phyloP scores from a whole-genome alignment of 345 rosid genomes.

The Arabis alpina region DNA sequence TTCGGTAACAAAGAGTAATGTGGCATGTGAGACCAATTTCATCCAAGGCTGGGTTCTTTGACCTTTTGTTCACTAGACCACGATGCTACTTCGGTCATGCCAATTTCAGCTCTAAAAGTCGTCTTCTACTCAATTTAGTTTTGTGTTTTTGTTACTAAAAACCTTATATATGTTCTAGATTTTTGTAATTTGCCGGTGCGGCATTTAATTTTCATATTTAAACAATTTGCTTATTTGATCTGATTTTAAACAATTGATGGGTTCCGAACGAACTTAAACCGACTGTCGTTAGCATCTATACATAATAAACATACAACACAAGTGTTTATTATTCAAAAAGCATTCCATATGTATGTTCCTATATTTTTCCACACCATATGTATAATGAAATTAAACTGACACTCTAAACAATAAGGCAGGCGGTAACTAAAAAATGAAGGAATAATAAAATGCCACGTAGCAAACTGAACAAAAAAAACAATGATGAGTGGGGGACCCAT shows the following conservation, averaged over 20 bases:
- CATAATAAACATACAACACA: too few species aligned
- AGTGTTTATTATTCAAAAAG: too few species aligned
- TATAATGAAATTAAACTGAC: neutral
- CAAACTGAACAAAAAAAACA: neutral
- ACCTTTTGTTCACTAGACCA: constrained; percentile 38
- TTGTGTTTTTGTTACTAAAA: neutral
- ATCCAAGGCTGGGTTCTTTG: constrained; percentile 81
- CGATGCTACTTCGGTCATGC: constrained; percentile 13
- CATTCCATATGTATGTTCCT: too few species aligned
- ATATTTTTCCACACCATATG: too few species aligned
- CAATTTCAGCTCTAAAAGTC: neutral
- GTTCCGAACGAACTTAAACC: too few species aligned
- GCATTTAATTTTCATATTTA: too few species aligned
- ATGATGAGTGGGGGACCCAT: neutral
- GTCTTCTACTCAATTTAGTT: neutral
- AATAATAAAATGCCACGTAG: constrained; percentile 25
- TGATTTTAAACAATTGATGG: too few species aligned
- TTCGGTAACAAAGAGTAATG: constrained; percentile 51
- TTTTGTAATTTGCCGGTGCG: neutral
- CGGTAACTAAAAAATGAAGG: constrained; percentile 13
- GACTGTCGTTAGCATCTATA: too few species aligned
- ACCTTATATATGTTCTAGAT: neutral
- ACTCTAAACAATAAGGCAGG: constrained; percentile 2
- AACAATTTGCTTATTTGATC: too few species aligned
- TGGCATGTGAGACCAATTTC: constrained; percentile 70